Conservation (phyloP, 306 rosid genomes). For the Geum urbanum region DNA sequence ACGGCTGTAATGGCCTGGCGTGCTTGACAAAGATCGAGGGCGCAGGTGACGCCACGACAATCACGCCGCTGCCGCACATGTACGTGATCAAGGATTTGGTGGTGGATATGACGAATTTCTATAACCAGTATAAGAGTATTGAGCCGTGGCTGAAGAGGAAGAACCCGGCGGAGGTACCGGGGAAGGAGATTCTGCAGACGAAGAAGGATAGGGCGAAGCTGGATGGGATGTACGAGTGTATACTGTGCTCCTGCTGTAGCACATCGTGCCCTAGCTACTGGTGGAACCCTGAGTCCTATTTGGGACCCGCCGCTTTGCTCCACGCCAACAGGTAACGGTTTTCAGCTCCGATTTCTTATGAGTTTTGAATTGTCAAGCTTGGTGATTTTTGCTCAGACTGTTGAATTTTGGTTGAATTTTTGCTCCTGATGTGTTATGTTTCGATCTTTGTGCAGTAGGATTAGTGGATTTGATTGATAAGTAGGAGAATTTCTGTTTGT, state of each 20-base stretch:
- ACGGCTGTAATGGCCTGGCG: slow-evolving; percentile 92
- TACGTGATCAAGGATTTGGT: slow-evolving; percentile 87
- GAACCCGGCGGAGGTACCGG: slow-evolving; percentile 45
- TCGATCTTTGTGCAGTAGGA: too few relatives aligned
- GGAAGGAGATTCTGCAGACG: slow-evolving; percentile 80
- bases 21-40: slow-evolving; percentile 75
- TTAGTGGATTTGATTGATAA: background rate
- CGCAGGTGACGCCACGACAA: slow-evolving; percentile 21
- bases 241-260: slow-evolving; percentile 94
- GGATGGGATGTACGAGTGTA: slow-evolving; percentile 99
- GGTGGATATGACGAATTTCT: slow-evolving; percentile 95
- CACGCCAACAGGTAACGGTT: slow-evolving; percentile 78
- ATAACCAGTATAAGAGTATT: slow-evolving; percentile 94
- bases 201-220: slow-evolving; percentile 84
- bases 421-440: too few relatives aligned
- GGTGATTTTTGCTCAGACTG: background rate
- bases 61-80: slow-evolving; percentile 94
- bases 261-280: slow-evolving; percentile 99
- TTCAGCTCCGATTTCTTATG: background rate
- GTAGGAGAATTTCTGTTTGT: background rate
- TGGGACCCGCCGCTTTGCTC: slow-evolving; percentile 96
- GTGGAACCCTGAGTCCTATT: slow-evolving; percentile 98
- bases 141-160: slow-evolving; percentile 99
- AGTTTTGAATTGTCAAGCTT: background rate
- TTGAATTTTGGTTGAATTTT: too few relatives aligned